Conservation (phyloP, 306 rosid species). For the Astragalus membranaceus region DNA sequence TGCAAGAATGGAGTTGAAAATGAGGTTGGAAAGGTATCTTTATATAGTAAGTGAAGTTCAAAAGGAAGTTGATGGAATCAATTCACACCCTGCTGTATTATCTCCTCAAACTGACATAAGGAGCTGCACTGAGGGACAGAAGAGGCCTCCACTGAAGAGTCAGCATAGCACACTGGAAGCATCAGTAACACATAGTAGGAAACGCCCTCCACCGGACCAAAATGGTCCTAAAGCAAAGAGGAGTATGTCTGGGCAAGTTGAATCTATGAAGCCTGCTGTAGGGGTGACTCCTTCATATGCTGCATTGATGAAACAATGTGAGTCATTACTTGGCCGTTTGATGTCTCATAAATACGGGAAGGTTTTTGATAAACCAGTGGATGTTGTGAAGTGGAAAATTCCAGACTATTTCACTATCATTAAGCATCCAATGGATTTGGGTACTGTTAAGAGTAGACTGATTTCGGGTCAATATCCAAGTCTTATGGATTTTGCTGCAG, state of each 20-base stretch:
- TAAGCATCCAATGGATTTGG: conserved; percentile 81
- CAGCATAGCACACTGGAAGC: conserved; percentile 25
- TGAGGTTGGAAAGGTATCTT: conserved; percentile 52
- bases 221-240: conserved; percentile 38
- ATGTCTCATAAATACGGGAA: conserved; percentile 39
- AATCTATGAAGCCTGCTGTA: conserved; percentile 25
- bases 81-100: conserved; percentile 22
- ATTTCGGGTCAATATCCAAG: conserved; percentile 39
- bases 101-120: conserved; percentile 48
- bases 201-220: conserved; percentile 36
- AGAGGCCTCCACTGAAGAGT: conserved; percentile 33
- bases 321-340: conserved; percentile 36
- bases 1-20: conserved; percentile 49
- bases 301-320: conserved; percentile 44
- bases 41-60: conserved; percentile 51
- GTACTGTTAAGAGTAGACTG: conserved; percentile 54
- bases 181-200: conserved; percentile 38
- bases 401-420: conserved; percentile 67
- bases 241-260: conserved; percentile 30
- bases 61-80: conserved; percentile 30
- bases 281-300: conserved; percentile 26
- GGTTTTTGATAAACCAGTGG: conserved; percentile 58
- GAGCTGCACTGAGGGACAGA: conserved; percentile 47
- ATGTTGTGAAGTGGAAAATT: conserved; percentile 57
- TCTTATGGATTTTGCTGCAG: conserved; percentile 56